Base-by-base conservation (phyloP, 305 asterid species). In the Plantago coronopus region DNA sequence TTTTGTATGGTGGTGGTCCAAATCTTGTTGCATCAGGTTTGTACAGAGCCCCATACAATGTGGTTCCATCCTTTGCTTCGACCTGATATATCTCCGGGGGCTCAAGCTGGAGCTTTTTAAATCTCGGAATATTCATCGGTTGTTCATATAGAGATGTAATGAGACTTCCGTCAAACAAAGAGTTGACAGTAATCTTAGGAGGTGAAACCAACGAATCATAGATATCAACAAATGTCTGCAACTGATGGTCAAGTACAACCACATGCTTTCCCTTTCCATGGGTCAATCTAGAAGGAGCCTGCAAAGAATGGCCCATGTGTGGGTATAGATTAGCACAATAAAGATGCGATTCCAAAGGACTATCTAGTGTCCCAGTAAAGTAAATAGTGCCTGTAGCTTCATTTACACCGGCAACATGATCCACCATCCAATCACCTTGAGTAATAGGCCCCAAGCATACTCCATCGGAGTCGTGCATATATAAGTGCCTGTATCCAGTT, bases 1-100 rank as follows among this genome's bases (percentile, higher is more conserved):
- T 79, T 73, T 83, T 84, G 66, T 91, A 91, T 2, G 98, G 98
- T 7, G 98, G 98, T 34, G 90, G 93, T 63, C 98, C 98, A 63
- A 82, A 91, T 72, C 59, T 86, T 59, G 76, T 69, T 5, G 75
- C 76, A 62, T 91, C 88, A 10, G 96, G 96, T 69, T 76, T 86
- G 72, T 91, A 91, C 44, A 91, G 10, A 34, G 87, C 85, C 69
- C 98, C 98, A 22, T 84, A 84, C 69, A 91, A 73, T 54, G 71
- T 66, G 14, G 88, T 86, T 56, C 95, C 95, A 27, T 91, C 96
- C 62, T 81, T 70, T 13, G 90, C 90, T 69, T 76, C 85, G 56
- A 88, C 58, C 67, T 77, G 72, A 65, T 82, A 18, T 27, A 88
- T 68, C 79, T 82, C 83, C 4, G 98, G 98, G n/a, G 87, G 83